Conservation (phyloP, 495 filamentous ascomycete species). For the Penicillium dipodomyicola region DNA sequence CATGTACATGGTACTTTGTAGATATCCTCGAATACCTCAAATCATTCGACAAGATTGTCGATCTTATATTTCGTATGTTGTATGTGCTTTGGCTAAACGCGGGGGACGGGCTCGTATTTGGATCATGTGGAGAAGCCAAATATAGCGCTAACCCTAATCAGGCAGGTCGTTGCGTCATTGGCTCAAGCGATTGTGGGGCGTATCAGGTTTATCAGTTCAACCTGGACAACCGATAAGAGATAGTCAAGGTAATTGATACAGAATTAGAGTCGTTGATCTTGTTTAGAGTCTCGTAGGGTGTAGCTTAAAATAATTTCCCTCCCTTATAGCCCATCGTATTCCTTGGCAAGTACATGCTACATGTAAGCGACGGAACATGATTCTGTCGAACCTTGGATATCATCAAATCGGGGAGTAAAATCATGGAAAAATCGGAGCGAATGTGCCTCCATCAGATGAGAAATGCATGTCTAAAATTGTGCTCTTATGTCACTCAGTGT, state of each 20-base stretch:
- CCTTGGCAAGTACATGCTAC: neutral
- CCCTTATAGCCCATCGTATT: no score
- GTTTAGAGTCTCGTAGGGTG: neutral
- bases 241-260: neutral
- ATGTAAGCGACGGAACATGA: neutral
- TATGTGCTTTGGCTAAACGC: constrained; percentile 9
- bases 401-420: neutral
- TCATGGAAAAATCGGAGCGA: neutral
- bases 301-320: neutral
- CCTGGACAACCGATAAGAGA: constrained; percentile 1
- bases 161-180: constrained; percentile 28
- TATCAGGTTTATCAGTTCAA: constrained; percentile 2
- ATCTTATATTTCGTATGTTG: neutral
- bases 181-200: neutral
- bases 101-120: constrained; percentile 15
- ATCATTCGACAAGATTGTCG: neutral
- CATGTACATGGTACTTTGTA: neutral
- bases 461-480: neutral
- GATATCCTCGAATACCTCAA: neutral
- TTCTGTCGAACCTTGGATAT: neutral
- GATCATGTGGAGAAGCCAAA: constrained; percentile 24
- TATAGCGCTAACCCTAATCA: constrained; percentile 17
- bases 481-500: neutral
- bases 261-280: neutral
- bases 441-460: neutral